A percentile compares a stretch with the other conserved stretches of the same genome.
Evolutionary conservation across 2,329 filamentous ascomycete genomes (phyloP).

Genomic region (Moelleriella libera): DNA sequence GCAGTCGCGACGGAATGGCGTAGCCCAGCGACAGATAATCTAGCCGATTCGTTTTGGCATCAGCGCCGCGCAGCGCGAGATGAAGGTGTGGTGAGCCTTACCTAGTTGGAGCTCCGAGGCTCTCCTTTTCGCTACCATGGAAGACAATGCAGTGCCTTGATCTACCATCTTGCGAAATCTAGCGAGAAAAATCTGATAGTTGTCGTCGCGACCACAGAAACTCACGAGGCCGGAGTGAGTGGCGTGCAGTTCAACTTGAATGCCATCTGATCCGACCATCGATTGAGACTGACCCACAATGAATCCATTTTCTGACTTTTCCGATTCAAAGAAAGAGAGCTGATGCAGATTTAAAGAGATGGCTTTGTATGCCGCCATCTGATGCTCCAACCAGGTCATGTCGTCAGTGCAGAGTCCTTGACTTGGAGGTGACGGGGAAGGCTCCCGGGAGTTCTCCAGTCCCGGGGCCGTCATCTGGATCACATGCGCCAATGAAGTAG

Average conservation of each 20-base stretch:
- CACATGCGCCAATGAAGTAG: constrained; percentile 11
- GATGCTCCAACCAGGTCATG: constrained; percentile 12
- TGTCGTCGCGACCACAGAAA: constrained; percentile 11
- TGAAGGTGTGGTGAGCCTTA: background rate
- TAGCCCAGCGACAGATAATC: constrained; percentile 8
- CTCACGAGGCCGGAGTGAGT: constrained; percentile 11
- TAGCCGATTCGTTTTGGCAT: constrained; percentile 5
- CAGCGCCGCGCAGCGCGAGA: background rate
- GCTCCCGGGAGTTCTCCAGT: constrained; percentile 3
- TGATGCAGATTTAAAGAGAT: constrained; percentile 10
- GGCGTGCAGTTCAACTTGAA: constrained; percentile 9
- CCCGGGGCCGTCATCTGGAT: constrained; percentile 11
- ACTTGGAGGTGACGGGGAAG: background rate
- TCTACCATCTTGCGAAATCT: constrained; percentile 11
- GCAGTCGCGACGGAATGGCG: constrained; percentile 7
- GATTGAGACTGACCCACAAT: constrained; percentile 12
- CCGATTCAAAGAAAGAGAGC: constrained; percentile 12
- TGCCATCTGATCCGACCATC: constrained; percentile 11
- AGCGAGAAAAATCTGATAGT: constrained; percentile 10
- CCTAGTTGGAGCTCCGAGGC: constrained; percentile 7
- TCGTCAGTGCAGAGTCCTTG: constrained; percentile 7
- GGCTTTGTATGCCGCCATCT: constrained; percentile 14
- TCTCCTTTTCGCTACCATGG: constrained; percentile 9
- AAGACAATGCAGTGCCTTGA: constrained; percentile 3
- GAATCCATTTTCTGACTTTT: constrained; percentile 9